Evolutionary conservation across 371 early-diverging fungal species (phyloP).

Genomic region (Mucor plumbeus): DNA sequence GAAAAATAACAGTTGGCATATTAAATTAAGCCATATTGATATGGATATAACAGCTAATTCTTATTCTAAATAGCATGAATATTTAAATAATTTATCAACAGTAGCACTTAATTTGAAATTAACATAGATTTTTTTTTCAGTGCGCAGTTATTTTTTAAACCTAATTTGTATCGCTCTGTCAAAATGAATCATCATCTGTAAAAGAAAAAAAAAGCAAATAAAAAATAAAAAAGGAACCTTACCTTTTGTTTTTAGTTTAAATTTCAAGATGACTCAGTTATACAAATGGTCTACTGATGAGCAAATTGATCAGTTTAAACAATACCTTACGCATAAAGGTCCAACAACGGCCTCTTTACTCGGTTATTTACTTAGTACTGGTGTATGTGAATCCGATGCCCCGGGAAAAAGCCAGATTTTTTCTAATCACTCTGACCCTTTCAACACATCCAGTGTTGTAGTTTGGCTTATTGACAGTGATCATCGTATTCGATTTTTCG

Average conservation of each 20-base stretch:
- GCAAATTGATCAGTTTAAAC: slow-evolving; percentile 8
- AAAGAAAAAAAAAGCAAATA: too few relatives aligned
- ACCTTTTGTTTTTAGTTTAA: background rate
- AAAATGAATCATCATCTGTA: too few relatives aligned
- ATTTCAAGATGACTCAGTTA: background rate
- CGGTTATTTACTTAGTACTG: slow-evolving; percentile 1
- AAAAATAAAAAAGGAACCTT: background rate
- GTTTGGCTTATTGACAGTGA: slow-evolving; percentile 20
- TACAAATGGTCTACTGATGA: slow-evolving; percentile 6
- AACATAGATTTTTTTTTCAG: too few relatives aligned
- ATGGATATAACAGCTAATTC: too few relatives aligned
- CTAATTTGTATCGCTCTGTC: too few relatives aligned
- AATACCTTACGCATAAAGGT: background rate
- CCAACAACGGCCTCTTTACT: slow-evolving; percentile 12
- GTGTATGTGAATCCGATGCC: background rate
- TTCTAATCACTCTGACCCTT: slow-evolving; percentile 16
- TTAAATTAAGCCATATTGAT: too few relatives aligned
- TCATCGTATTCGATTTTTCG: slow-evolving; percentile 14
- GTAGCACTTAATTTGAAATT: too few relatives aligned
- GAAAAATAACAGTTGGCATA: too few relatives aligned
- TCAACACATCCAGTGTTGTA: slow-evolving; percentile 11
- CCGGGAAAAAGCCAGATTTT: background rate
- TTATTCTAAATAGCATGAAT: too few relatives aligned
- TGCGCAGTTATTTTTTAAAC: too few relatives aligned
- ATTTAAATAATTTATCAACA: too few relatives aligned